Evolutionary conservation across 1,284 basidiomycete genomes (phyloP).

Genomic region (Erythrobasidium hasegawianum): DNA sequence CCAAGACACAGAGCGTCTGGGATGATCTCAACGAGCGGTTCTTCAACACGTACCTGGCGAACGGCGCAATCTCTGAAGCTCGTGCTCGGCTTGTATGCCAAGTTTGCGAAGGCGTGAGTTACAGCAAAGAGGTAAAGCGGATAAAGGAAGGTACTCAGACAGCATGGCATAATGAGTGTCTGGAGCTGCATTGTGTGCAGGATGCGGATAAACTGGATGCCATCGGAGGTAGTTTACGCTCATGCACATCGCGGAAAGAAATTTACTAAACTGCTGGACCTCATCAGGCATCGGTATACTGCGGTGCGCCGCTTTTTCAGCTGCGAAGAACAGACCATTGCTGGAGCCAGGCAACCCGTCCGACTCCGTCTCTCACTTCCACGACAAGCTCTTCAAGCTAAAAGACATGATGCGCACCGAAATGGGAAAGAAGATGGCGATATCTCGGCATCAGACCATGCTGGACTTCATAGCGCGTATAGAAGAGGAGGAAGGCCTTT

Average conservation of each 20-base stretch:
- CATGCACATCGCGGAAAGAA: no score
- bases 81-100: constrained; percentile 48
- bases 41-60: constrained; percentile 55
- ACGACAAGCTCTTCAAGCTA: constrained; percentile 78
- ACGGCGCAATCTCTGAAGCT: not conserved
- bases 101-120: constrained; percentile 77
- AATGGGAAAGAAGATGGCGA: constrained; percentile 37
- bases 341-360: constrained; percentile 55
- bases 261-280: no score
- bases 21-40: constrained; percentile 62
- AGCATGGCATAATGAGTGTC: constrained; percentile 69
- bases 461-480: constrained; percentile 34
- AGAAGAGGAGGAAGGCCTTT: not conserved
- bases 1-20: constrained; percentile 60
- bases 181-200: constrained; percentile 83
- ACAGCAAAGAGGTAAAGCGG: constrained; percentile 73
- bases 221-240: constrained; percentile 62
- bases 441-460: constrained; percentile 38
- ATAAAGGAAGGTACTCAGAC: constrained; percentile 34
- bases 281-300: constrained; percentile 62
- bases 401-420: constrained; percentile 62
- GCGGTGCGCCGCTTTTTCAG: constrained; percentile 77
- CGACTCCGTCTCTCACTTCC: constrained; percentile 74
- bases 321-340: constrained; percentile 63
- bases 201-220: constrained; percentile 89